Base-by-base conservation (phyloP, 306 rosid genomes). In the Dryas drummondii region DNA sequence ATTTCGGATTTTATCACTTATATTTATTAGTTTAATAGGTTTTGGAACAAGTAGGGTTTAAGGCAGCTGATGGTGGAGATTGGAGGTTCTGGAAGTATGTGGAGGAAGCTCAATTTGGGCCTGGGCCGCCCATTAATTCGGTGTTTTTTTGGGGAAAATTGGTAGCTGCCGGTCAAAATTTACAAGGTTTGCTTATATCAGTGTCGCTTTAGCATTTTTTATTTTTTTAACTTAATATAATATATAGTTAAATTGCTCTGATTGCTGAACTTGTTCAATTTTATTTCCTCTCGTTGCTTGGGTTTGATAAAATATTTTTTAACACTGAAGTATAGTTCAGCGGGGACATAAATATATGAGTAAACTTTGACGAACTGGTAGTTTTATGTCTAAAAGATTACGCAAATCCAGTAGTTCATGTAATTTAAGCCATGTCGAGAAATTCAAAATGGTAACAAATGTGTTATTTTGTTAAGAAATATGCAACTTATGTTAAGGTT, bases 41-140 rank as follows among this genome's bases (percentile, higher is more conserved):
- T 50, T 76, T 82, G 86, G 87, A 59, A 53, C 83, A 82, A 78
- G 44, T 84, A 56, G 90, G 87, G 19, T 75, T 79, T 66, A 82
- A 47, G 71, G 78, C 54, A n/a, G 76, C 76, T 65, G 85, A 84
- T 16, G 76, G 57, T 11, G 87, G 82, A 70, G 84, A 67, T 12
- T 93, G 96, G 97, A 89, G 83, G 80, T 69, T 89, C 68, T 86
- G 44, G 76, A 91, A 88, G 80, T 74, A 85, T 76, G 86, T 83
- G 53, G 89, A 89, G 83, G 98, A 93, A 84, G 80, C 88, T 79
- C 97, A 85, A 13, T 93, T 93, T 75, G 98, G 98, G 78, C 98
- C 98, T 1, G 91, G 83, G 68, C 72, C 57, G 68, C 87, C 89
- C 10, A 68, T 89, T 52, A 85, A 91, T 45, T 86, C 90, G 4